Conservation (phyloP, 2,329 filamentous ascomycete species). For the Scortechinia acanthostroma region DNA sequence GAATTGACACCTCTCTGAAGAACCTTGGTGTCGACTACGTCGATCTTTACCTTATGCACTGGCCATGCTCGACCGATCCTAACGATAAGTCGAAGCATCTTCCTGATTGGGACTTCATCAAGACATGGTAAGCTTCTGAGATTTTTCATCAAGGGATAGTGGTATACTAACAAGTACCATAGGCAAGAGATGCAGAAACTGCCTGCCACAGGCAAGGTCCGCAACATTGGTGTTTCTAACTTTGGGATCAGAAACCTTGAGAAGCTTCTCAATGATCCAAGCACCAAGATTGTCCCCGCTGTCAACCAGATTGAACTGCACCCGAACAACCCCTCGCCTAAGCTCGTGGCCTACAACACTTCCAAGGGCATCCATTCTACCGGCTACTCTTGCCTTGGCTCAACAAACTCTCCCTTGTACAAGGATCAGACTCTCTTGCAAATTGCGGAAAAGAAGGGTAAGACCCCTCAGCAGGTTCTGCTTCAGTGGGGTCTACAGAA, state of each 20-base stretch:
- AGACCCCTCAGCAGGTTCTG: slow-evolving; percentile 69
- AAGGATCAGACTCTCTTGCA: slow-evolving; percentile 56
- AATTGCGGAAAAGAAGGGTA: slow-evolving; percentile 59
- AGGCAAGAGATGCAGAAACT: slow-evolving; percentile 66
- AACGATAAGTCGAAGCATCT: slow-evolving; percentile 59
- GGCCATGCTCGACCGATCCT: slow-evolving; percentile 60
- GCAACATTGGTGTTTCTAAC: slow-evolving; percentile 81
- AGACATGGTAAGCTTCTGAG: slow-evolving; percentile 47
- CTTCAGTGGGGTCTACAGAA: slow-evolving; percentile 76
- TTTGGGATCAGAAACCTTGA: slow-evolving; percentile 76
- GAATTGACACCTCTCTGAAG: slow-evolving; percentile 49
- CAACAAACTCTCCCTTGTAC: slow-evolving; percentile 63
- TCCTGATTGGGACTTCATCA: slow-evolving; percentile 73
- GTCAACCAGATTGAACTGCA: slow-evolving; percentile 81
- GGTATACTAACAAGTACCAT: background rate
- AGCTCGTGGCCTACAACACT: slow-evolving; percentile 67
- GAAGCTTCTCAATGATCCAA: slow-evolving; percentile 62
- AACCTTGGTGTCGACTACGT: slow-evolving; percentile 58
- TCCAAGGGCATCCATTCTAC: slow-evolving; percentile 70
- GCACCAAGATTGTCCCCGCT: slow-evolving; percentile 53
- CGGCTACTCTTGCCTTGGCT: slow-evolving; percentile 69
- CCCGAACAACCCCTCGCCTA: slow-evolving; percentile 74
- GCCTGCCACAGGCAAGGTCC: slow-evolving; percentile 60
- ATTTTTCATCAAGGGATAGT: slow-evolving; percentile 21
- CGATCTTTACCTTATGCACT: slow-evolving; percentile 68